Conservation (phyloP, 2,329 filamentous ascomycete species). For the Exophiala sideris region DNA sequence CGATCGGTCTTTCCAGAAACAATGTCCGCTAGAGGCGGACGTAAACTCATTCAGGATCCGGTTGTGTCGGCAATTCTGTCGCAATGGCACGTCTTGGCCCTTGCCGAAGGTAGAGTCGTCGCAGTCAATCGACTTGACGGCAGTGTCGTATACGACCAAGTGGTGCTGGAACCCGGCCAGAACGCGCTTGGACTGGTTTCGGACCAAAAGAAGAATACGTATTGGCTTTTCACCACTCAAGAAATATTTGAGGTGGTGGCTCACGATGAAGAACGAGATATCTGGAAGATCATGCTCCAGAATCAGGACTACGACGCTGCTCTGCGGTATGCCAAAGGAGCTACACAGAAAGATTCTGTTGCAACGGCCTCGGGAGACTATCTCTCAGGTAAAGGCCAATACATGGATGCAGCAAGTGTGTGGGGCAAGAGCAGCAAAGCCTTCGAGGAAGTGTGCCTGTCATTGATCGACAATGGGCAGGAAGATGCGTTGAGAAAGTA, state of each 20-base stretch:
- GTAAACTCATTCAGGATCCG: constrained; percentile 64
- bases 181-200: constrained; percentile 78
- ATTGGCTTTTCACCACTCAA: constrained; percentile 88
- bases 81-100: constrained; percentile 85
- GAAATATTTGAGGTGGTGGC: constrained; percentile 94
- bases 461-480: constrained; percentile 84
- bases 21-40: constrained; percentile 62
- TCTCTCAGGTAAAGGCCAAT: constrained; percentile 76
- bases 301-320: constrained; percentile 85
- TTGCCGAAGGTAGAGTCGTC: constrained; percentile 79
- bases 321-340: constrained; percentile 75
- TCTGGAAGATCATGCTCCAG: constrained; percentile 91
- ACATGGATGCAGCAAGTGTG: constrained; percentile 78
- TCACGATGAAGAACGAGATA: constrained; percentile 82
- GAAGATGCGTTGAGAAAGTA: constrained; percentile 90
- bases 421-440: constrained; percentile 95
- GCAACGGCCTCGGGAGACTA: constrained; percentile 89
- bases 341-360: constrained; percentile 81
- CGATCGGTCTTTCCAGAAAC: constrained; percentile 68
- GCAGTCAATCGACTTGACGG: constrained; percentile 85
- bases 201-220: constrained; percentile 92
- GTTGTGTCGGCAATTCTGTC: constrained; percentile 80
- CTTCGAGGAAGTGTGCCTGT: constrained; percentile 91
- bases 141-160: constrained; percentile 80
- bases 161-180: constrained; percentile 75